Evolutionary conservation across 2,329 filamentous ascomycete genomes (phyloP).

Genomic region (Fusarium veterinarium): DNA sequence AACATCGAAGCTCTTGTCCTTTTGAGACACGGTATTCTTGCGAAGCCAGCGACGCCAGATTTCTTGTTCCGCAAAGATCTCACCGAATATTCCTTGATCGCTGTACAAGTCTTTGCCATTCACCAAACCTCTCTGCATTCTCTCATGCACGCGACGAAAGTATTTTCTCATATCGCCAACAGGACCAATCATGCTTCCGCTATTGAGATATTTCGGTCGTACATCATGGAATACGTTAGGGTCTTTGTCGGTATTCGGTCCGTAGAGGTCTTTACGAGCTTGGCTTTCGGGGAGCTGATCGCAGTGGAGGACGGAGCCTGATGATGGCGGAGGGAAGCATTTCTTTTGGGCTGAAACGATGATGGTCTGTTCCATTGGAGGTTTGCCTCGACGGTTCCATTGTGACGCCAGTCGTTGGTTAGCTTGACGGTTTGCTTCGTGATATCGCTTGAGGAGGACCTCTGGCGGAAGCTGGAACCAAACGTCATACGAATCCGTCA

Average conservation of each 20-base stretch:
- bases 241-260: conserved; percentile 24
- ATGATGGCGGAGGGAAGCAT: conserved; percentile 24
- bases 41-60: conserved; percentile 25
- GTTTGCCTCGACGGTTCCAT: background rate
- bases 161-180: conserved; percentile 39
- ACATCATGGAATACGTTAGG: background rate
- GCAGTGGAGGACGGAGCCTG: conserved; percentile 33
- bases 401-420: conserved; percentile 15
- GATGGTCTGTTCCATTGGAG: conserved; percentile 38
- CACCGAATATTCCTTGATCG: conserved; percentile 46
- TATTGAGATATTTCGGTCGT: conserved; percentile 45
- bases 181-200: conserved; percentile 44
- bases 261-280: conserved; percentile 31
- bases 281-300: conserved; percentile 32
- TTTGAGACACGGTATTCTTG: accelerated
- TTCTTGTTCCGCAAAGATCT: conserved; percentile 45
- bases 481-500: conserved; percentile 44
- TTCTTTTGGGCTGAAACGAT: conserved; percentile 37
- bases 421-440: conserved; percentile 31
- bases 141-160: conserved; percentile 35
- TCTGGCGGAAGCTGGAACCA: conserved; percentile 48
- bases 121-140: conserved; percentile 26
- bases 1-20: background rate
- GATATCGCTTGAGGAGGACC: conserved; percentile 43
- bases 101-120: conserved; percentile 24